These are phyloP conservation scores for Blakeslea trispora DNA, from an alignment of 371 early-diverging fungal genomes.

Conservation along the genomic window DNA sequence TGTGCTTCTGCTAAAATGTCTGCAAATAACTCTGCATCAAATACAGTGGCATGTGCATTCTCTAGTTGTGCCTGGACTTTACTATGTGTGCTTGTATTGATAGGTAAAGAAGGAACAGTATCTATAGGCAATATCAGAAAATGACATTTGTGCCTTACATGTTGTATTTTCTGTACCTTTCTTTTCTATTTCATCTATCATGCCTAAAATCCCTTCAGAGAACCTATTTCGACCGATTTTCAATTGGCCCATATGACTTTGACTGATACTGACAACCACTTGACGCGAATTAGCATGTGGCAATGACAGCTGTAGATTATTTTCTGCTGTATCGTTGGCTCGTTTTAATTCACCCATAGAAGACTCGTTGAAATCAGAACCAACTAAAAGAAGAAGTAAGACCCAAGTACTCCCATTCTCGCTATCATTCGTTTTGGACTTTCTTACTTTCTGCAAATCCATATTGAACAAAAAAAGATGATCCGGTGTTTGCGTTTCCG, in stretches of 20 bases:
- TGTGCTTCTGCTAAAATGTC: constrained; percentile 61
- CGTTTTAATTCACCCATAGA: constrained; percentile 32
- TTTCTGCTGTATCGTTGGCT: constrained; percentile 7
- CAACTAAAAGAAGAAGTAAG: constrained; percentile 12
- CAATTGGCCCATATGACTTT: constrained; percentile 23
- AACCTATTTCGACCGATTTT: constrained; percentile 12
- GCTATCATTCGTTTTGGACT: too few species aligned
- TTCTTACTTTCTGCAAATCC: constrained; percentile 62
- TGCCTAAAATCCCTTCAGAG: constrained; percentile 25
- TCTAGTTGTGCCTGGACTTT: constrained; percentile 46
- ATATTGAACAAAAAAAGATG: constrained; percentile 52
- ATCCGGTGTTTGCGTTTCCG: constrained; percentile 15
- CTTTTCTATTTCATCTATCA: not conserved
- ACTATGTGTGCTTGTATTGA: constrained; percentile 9
- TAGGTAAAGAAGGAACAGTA: too few species aligned
- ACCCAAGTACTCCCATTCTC: not conserved
- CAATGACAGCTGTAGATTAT: constrained; percentile 18
- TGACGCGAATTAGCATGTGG: constrained; percentile 23
- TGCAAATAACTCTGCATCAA: constrained; percentile 61
- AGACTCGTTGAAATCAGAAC: constrained; percentile 32
- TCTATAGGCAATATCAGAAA: not conserved
- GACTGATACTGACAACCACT: constrained; percentile 23
- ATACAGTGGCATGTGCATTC: constrained; percentile 54
- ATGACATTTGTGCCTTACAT: too few species aligned
- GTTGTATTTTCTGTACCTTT: not conserved